These are phyloP conservation scores for Psidium guajava DNA, from an alignment of 345 rosid genomes.

Conservation along the genomic window DNA sequence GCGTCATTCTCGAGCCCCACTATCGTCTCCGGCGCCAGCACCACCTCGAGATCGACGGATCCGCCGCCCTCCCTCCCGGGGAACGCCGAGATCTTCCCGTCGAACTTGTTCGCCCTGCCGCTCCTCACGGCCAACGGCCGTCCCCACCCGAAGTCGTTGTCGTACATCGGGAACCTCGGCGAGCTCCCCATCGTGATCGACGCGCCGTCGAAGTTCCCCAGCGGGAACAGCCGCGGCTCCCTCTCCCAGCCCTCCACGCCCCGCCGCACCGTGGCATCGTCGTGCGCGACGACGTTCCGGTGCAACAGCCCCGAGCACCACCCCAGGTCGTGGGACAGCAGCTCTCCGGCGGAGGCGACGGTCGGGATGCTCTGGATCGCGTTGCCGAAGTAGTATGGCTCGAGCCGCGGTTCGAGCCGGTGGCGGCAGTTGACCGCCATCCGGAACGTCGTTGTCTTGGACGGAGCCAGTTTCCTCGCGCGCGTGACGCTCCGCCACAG, in stretches of 20 bases:
- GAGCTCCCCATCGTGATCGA: slow-evolving; percentile 98
- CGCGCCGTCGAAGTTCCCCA: slow-evolving; percentile 91
- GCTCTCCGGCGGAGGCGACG: slow-evolving; percentile 31
- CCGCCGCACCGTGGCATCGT: slow-evolving; percentile 45
- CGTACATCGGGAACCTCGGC: slow-evolving; percentile 94
- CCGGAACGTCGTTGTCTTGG: slow-evolving; percentile 69
- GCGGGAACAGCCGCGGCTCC: slow-evolving; percentile 72
- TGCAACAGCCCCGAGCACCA: slow-evolving; percentile 64
- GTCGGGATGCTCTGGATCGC: slow-evolving; percentile 96
- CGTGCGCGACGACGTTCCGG: slow-evolving; percentile 73
- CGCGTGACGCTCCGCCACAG: slow-evolving; percentile 86
- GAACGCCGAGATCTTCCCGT: slow-evolving; percentile 90
- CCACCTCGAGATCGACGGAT: slow-evolving; percentile 83
- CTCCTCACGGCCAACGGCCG: slow-evolving; percentile 83
- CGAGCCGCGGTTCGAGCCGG: slow-evolving; percentile 64
- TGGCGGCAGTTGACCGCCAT: slow-evolving; percentile 97
- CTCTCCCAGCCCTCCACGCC: slow-evolving; percentile 72
- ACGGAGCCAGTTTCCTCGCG: slow-evolving; percentile 46
- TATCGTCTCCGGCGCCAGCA: slow-evolving; percentile 70
- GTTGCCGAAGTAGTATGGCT: slow-evolving; percentile 79
- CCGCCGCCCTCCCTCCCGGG: slow-evolving; percentile 78
- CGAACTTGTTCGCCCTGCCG: slow-evolving; percentile 88
- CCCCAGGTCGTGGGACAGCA: slow-evolving; percentile 44
- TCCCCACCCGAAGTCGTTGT: slow-evolving; percentile 97
- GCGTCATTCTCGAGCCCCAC: slow-evolving; percentile 44